Percentiles rank a stretch among this genome's conserved stretches.
Evolutionary conservation across 2,329 filamentous ascomycete species (phyloP).

Genomic region (Aspergillus bombycis): DNA sequence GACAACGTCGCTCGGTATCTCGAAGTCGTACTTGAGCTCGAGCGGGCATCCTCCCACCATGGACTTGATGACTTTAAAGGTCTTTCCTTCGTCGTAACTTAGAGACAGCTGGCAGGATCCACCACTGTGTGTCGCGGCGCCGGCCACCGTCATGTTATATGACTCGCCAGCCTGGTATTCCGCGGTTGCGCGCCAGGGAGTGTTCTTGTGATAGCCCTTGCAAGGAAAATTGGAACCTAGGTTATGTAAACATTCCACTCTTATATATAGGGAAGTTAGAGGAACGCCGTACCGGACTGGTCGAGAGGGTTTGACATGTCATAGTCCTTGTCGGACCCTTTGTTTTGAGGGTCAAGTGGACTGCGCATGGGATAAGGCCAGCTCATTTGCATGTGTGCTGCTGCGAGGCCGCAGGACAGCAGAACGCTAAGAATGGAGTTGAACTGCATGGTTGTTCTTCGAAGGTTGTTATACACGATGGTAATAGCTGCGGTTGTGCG

Average conservation of each 20-base stretch:
- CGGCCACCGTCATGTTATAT: conserved; percentile 65
- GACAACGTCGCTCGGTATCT: conserved; percentile 63
- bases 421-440: conserved; percentile 2
- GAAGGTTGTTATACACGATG: background rate
- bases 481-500: background rate
- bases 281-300: conserved; percentile 34
- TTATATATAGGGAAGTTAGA: no score
- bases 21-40: conserved; percentile 61
- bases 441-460: conserved; percentile 6
- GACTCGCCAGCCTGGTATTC: conserved; percentile 62
- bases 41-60: conserved; percentile 59
- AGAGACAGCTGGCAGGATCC: conserved; percentile 75
- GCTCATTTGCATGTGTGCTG: conserved; percentile 55
- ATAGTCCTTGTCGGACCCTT: conserved; percentile 60
- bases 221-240: conserved; percentile 68
- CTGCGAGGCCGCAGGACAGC: background rate
- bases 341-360: conserved; percentile 45
- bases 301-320: conserved; percentile 67
- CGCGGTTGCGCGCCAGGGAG: conserved; percentile 54
- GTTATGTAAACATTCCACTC: background rate
- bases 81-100: conserved; percentile 68
- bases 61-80: conserved; percentile 67
- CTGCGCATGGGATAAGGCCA: conserved; percentile 54
- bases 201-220: conserved; percentile 63
- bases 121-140: conserved; percentile 64